Conservation (phyloP, 495 filamentous ascomycete species). For the Penicillium egyptiacum region DNA sequence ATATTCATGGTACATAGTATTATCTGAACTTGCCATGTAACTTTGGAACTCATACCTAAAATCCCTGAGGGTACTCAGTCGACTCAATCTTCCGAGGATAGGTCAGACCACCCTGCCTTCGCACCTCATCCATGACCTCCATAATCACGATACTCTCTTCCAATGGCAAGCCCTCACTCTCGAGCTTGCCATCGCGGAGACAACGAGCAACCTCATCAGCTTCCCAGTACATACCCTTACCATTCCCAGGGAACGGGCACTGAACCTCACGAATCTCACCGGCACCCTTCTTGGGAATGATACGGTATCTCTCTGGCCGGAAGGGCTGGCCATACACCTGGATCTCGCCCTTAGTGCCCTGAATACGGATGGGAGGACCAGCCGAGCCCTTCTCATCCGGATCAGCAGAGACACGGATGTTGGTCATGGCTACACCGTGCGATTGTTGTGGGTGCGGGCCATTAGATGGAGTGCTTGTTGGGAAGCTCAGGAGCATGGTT, state of each 20-base stretch:
- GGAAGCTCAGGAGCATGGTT: slow-evolving; percentile 77
- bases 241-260: slow-evolving; percentile 64
- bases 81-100: slow-evolving; percentile 85
- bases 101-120: slow-evolving; percentile 70
- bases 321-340: slow-evolving; percentile 75
- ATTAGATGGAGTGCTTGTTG: slow-evolving; percentile 54
- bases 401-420: slow-evolving; percentile 65
- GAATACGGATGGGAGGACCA: slow-evolving; percentile 74
- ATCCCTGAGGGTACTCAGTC: slow-evolving; percentile 57
- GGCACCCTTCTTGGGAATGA: slow-evolving; percentile 49
- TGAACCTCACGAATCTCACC: slow-evolving; percentile 57
- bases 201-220: slow-evolving; percentile 87
- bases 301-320: slow-evolving; percentile 63
- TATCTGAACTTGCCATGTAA: slow-evolving; percentile 3
- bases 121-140: slow-evolving; percentile 90
- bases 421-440: slow-evolving; percentile 78
- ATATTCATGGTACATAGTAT: no score
- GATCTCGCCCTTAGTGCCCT: slow-evolving; percentile 84
- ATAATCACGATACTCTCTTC: slow-evolving; percentile 90
- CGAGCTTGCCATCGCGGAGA: slow-evolving; percentile 74
- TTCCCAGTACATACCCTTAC: slow-evolving; percentile 92
- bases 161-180: slow-evolving; percentile 72
- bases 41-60: slow-evolving; percentile 32
- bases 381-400: slow-evolving; percentile 61
- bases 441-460: slow-evolving; percentile 37